Evolutionary conservation across 179 eudicot genomes (phyloP), one percentile per base, ranked within the genome.

Genomic region (Corrigiola litoralis): DNA sequence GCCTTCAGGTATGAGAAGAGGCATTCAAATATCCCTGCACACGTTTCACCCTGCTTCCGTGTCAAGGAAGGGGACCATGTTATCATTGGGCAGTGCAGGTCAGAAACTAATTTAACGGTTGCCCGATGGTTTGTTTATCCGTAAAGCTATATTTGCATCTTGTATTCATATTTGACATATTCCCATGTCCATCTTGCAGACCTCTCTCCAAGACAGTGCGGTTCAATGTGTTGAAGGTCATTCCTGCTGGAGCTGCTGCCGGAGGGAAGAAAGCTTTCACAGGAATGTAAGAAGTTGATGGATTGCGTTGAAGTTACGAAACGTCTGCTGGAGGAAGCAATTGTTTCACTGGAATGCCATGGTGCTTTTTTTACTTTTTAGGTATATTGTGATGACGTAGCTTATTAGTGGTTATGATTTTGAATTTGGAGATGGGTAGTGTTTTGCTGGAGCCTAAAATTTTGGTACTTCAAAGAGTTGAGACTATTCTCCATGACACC

Each of bases 81-180:
- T 41, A 83, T 70, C 63, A 80, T 90, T 48, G 95, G 97, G 70
- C 97, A 88, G 71, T 90, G 97, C 90, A 88, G 90, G 97, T 84
- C 40, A 13, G 42, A n/a, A n/a, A n/a, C n/a, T n/a, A n/a, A n/a
- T n/a, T n/a, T n/a, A n/a, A n/a, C n/a, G n/a, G n/a, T n/a, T n/a
- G n/a, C n/a, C n/a, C n/a, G n/a, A n/a, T n/a, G n/a, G n/a, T n/a
- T n/a, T n/a, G n/a, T n/a, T n/a, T n/a, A n/a, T n/a, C n/a, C n/a
- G n/a, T n/a, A n/a, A n/a, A n/a, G n/a, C n/a, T n/a, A n/a, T n/a
- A n/a, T n/a, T n/a, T n/a, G n/a, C n/a, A n/a, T n/a, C n/a, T n/a
- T n/a, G n/a, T n/a, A n/a, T n/a, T n/a, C n/a, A n/a, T n/a, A n/a
- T n/a, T n/a, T n/a, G n/a, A n/a, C n/a, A n/a, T n/a, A n/a, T n/a